Percentiles rank a stretch among this genome's conserved stretches.
These are phyloP conservation scores for Stephanodiscus triporus DNA, from an alignment of 108 stramenopile species.

Conservation along the genomic window DNA sequence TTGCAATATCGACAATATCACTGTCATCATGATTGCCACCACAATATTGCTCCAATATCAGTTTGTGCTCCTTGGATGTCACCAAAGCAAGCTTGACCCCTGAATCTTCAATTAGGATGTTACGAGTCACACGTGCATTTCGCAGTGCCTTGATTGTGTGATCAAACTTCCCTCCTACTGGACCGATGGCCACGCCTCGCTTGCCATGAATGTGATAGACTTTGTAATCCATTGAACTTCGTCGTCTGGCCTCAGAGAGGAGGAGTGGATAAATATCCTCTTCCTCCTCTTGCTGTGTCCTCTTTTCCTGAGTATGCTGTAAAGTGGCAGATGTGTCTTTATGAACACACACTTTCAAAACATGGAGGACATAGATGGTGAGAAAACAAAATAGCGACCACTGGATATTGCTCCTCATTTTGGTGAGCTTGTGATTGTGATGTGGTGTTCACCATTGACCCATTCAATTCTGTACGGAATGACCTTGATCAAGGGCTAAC, in stretches of 20 bases:
- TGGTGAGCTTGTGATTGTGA: no score
- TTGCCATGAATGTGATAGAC: neutral
- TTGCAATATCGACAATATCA: neutral
- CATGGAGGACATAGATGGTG: no score
- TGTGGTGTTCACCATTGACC: no score
- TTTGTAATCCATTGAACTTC: slow-evolving; percentile 7
- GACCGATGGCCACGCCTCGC: slow-evolving; percentile 13
- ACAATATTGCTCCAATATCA: slow-evolving; percentile 7
- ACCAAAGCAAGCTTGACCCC: slow-evolving; percentile 14
- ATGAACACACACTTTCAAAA: no score
- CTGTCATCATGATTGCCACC: neutral
- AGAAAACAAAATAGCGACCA: no score
- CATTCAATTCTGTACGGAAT: no score
- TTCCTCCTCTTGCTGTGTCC: neutral
- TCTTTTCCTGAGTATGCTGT: neutral
- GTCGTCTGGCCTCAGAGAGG: slow-evolving; percentile 7
- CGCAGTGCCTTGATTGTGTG: slow-evolving; percentile 12
- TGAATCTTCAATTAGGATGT: slow-evolving; percentile 5
- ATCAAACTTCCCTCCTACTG: neutral
- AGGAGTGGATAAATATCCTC: slow-evolving; percentile 8
- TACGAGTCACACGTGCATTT: slow-evolving; percentile 17
- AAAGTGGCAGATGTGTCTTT: no score
- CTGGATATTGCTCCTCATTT: no score
- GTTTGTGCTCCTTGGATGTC: slow-evolving; percentile 11
- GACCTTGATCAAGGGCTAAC: no score